Evolutionary conservation across 192 early-diverging fungal species (phyloP).

Genomic region (Coemansia guatemalensis): DNA sequence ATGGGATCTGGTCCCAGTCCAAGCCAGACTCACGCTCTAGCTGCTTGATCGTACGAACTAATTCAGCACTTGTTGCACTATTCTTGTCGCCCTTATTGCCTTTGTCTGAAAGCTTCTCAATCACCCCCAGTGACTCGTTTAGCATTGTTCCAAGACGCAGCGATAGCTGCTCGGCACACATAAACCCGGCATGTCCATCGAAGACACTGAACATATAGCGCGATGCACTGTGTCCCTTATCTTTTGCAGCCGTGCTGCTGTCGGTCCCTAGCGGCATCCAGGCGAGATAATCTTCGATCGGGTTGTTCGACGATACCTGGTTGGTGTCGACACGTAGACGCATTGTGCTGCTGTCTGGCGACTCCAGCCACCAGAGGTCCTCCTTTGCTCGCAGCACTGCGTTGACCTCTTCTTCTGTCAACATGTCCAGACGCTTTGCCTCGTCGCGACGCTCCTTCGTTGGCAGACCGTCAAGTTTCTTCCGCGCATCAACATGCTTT

Average conservation of each 20-base stretch:
- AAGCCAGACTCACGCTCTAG: constrained; percentile 28
- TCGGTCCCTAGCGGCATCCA: constrained; percentile 18
- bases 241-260: too few species aligned
- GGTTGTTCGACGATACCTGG: constrained; percentile 50
- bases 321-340: constrained; percentile 40
- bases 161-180: constrained; percentile 41
- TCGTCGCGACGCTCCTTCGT: constrained; percentile 15
- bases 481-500: constrained; percentile 27
- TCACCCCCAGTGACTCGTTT: constrained; percentile 16
- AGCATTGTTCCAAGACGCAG: constrained; percentile 44
- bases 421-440: constrained; percentile 21
- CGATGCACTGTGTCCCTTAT: not conserved
- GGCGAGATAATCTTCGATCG: constrained; percentile 52
- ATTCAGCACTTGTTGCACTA: not conserved
- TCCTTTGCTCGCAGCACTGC: constrained; percentile 41
- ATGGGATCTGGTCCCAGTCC: constrained; percentile 32
- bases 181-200: constrained; percentile 40
- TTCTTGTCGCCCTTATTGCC: not conserved
- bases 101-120: constrained; percentile 8
- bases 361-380: constrained; percentile 24
- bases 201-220: constrained; percentile 43
- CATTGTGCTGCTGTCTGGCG: not conserved
- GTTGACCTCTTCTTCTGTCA: constrained; percentile 40
- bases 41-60: constrained; percentile 17
- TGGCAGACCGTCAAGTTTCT: constrained; percentile 26